A percentile compares a stretch with the other conserved stretches of the same genome.
phyloP scores from a whole-genome alignment of 2,329 filamentous ascomycete genomes.

The Ophiostoma australiae region DNA sequence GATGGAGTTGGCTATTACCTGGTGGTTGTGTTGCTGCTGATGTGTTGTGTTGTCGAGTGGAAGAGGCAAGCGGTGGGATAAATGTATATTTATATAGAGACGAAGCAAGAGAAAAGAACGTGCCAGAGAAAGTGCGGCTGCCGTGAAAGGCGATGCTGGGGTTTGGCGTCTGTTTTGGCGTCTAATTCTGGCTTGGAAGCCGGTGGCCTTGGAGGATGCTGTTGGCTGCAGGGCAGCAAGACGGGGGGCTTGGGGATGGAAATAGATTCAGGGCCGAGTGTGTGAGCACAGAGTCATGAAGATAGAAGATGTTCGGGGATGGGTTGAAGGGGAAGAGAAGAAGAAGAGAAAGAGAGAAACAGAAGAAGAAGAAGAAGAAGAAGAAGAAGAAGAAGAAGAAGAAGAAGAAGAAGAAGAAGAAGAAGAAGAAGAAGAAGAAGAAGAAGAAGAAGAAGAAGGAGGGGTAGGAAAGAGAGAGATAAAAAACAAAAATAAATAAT shows the following conservation, averaged over 20 bases:
- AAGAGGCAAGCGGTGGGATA: not conserved
- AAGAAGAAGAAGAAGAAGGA: not conserved
- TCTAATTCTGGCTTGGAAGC: not conserved
- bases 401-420: not conserved
- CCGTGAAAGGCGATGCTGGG: not conserved
- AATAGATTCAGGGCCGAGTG: not conserved
- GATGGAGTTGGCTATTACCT: no score
- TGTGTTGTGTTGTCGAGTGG: not conserved
- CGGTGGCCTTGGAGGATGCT: not conserved
- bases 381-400: not conserved
- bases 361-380: not conserved
- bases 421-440: not conserved
- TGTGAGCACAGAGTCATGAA: not conserved
- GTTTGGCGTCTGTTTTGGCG: conserved; percentile 8
- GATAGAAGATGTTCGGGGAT: not conserved
- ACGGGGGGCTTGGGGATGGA: not conserved
- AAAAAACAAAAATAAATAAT: not conserved
- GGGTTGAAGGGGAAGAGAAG: not conserved
- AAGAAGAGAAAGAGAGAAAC: not conserved
- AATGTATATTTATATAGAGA: not conserved
- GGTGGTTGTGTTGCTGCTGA: not conserved
- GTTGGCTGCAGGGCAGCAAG: not conserved
- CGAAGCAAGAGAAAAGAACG: not conserved
- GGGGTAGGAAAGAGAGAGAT: not conserved
- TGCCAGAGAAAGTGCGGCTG: not conserved